Evolutionary conservation across 768 basidiomycete genomes (phyloP), one percentile per base, ranked within the genome.

Genomic region (Cystofilobasidium capitatum): DNA sequence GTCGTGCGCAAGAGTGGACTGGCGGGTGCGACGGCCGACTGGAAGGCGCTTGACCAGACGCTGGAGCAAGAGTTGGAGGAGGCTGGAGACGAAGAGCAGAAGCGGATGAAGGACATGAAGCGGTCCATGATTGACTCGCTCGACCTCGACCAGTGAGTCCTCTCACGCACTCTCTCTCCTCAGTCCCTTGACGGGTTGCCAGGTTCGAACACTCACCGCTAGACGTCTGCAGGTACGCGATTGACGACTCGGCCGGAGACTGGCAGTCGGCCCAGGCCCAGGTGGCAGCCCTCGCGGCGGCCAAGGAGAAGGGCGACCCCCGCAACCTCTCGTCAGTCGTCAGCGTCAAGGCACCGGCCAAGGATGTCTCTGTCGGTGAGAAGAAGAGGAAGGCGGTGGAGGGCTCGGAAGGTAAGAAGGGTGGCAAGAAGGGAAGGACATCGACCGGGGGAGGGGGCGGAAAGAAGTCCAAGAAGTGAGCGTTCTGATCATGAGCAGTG

Each of bases 121-220:
- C 81, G 87, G 29, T 87, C 88, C 76, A 84, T 97, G 81, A 85
- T 98, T 58, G 85, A 90, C 71, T 83, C 88, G 26, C 81, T 99
- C 36, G 91, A 97, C 78, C 78, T 97, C 69, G 84, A 81, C 78
- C 87, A 87, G 91, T 97, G 75, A 82, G 89, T 81, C 26, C 64
- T 58, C 66, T 58, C 37, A 13, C n/a, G 69, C 33, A 36, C 62
- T 29, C 24, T 47, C 51, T 13, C 29, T 62, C 54, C 29, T n/a
- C n/a, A 22, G 42, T 10, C n/a, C 57, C 24, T 44, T 17, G 14
- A 49, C 33, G 14, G 39, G 20, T 39, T 17, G 20, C 20, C 20
- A 13, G 17, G 29, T 22, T 26, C 62, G 10, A 47, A 49, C 36
- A 22, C 40, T 36, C 49, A 44, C 20, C n/a, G 44, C 35, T 35